Conservation (phyloP, 73 alveolate genomes). For the Effrenium voratum region DNA sequence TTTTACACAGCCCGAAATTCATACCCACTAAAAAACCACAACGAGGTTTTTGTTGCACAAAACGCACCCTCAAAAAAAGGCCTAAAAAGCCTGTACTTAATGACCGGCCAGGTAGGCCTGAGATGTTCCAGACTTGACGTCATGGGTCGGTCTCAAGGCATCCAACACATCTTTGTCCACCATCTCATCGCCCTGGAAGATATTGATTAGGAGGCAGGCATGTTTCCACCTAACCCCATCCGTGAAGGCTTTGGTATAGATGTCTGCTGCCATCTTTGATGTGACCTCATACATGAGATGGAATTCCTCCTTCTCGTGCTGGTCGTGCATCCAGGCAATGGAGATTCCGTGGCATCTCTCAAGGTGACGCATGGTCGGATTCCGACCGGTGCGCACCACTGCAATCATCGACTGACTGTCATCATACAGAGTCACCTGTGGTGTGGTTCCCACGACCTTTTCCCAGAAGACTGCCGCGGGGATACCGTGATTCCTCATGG, state of each 20-base stretch:
- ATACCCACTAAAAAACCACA: too few species aligned
- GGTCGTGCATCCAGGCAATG: neutral
- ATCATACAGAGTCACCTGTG: neutral
- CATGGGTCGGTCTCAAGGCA: neutral
- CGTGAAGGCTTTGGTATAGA: conserved; percentile 27
- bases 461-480: neutral
- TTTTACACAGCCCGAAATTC: too few species aligned
- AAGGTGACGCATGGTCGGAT: conserved; percentile 30
- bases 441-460: neutral
- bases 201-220: neutral
- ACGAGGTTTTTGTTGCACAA: too few species aligned
- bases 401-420: conserved; percentile 37
- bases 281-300: neutral
- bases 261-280: conserved; percentile 35
- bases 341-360: conserved; percentile 7
- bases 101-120: too few species aligned
- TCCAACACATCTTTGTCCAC: neutral
- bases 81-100: too few species aligned
- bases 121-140: too few species aligned
- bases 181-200: neutral
- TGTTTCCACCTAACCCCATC: neutral
- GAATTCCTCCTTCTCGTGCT: neutral
- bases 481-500: neutral
- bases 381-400: neutral
- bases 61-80: too few species aligned